These are phyloP conservation scores for Prunus fruticosa DNA, from an alignment of 306 rosid species.

Conservation along the genomic window DNA sequence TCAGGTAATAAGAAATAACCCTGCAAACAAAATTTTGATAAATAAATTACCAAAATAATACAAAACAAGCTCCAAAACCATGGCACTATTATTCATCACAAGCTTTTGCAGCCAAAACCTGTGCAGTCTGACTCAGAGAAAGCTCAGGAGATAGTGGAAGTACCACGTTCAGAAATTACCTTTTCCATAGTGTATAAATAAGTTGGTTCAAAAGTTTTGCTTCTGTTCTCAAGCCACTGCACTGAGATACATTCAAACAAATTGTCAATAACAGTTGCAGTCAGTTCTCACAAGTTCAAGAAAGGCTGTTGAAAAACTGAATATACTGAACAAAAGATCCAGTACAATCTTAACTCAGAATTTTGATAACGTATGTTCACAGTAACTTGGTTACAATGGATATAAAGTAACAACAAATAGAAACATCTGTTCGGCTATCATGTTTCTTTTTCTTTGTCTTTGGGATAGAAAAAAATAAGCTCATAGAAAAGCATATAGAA, in stretches of 20 bases:
- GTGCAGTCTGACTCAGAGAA: background rate
- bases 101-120: slow-evolving; percentile 7
- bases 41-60: slow-evolving; percentile 13
- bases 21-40: slow-evolving; percentile 36
- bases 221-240: slow-evolving; percentile 80
- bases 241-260: slow-evolving; percentile 48
- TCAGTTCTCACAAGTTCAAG: background rate
- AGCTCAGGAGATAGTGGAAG: slow-evolving; percentile 12
- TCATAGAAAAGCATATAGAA: background rate
- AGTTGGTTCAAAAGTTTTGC: slow-evolving; percentile 83
- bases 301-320: background rate
- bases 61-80: slow-evolving; percentile 24
- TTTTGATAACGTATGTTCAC: background rate
- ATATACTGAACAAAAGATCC: background rate
- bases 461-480: background rate
- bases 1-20: slow-evolving; percentile 96
- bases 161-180: slow-evolving; percentile 37
- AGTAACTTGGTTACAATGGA: background rate
- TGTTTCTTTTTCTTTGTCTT: background rate
- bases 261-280: slow-evolving; percentile 3
- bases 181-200: slow-evolving; percentile 92
- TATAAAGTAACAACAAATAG: background rate
- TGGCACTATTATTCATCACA: slow-evolving; percentile 6
- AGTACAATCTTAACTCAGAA: background rate
- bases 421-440: background rate